These are phyloP conservation scores for Exsudoporus floridanus DNA, from an alignment of 1,284 basidiomycete species.

Conservation along the genomic window DNA sequence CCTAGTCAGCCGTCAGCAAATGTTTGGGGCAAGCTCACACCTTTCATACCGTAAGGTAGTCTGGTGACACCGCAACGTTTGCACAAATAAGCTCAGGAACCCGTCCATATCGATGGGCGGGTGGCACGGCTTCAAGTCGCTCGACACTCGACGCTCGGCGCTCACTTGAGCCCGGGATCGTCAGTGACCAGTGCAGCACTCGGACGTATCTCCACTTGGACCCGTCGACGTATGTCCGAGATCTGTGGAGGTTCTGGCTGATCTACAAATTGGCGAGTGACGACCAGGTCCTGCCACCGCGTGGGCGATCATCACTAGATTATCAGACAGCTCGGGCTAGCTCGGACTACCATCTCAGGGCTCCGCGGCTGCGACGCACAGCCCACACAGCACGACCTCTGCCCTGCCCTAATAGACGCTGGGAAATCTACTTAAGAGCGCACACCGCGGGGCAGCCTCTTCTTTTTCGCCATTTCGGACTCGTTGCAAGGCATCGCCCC, in stretches of 20 bases:
- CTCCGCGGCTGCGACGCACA: background rate
- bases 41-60: too few species aligned
- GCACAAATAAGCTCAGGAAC: too few species aligned
- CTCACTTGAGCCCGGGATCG: too few species aligned
- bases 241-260: too few species aligned
- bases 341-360: too few species aligned
- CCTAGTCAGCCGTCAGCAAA: conserved; percentile 1
- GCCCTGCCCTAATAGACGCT: conserved; percentile 7
- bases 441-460: background rate
- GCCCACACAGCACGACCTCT: background rate
- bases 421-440: conserved; percentile 1
- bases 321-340: background rate
- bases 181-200: too few species aligned
- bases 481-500: background rate
- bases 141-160: too few species aligned
- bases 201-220: too few species aligned
- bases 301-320: background rate
- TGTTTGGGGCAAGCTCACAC: background rate
- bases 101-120: too few species aligned
- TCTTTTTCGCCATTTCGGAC: background rate
- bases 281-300: background rate
- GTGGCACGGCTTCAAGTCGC: too few species aligned
- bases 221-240: too few species aligned
- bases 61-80: too few species aligned
- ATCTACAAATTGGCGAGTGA: background rate